These are phyloP conservation scores for Candida multigemmis DNA, from an alignment of 805 yeast genomes.

Conservation along the genomic window DNA sequence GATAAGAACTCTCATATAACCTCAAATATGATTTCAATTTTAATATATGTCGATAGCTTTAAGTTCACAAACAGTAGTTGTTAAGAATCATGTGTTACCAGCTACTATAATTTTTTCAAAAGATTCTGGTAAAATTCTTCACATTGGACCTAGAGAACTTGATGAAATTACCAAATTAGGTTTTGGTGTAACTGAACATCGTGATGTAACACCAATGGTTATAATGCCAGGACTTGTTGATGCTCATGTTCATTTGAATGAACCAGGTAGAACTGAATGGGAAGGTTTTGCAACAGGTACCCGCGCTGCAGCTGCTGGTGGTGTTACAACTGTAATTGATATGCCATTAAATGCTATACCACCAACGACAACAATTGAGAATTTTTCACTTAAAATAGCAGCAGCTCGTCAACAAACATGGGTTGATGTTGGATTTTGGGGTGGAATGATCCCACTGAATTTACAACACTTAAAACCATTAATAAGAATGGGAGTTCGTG, in stretches of 20 bases:
- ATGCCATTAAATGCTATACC: slow-evolving; percentile 97
- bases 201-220: slow-evolving; percentile 52
- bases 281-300: slow-evolving; percentile 98
- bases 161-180: slow-evolving; percentile 29
- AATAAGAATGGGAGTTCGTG: slow-evolving; percentile 80
- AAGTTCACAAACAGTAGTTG: slow-evolving; percentile 49
- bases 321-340: slow-evolving; percentile 91
- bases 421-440: slow-evolving; percentile 97
- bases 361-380: slow-evolving; percentile 80
- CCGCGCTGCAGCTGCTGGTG: slow-evolving; percentile 89
- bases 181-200: slow-evolving; percentile 29
- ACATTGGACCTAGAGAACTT: slow-evolving; percentile 20
- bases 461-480: slow-evolving; percentile 62
- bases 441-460: slow-evolving; percentile 83
- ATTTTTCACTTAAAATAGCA: slow-evolving; percentile 61
- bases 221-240: slow-evolving; percentile 90
- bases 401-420: slow-evolving; percentile 80
- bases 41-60: slow-evolving; percentile 56
- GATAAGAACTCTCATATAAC: too few species aligned
- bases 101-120: slow-evolving; percentile 60
- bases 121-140: slow-evolving; percentile 44
- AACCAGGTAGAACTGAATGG: slow-evolving; percentile 98
- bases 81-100: slow-evolving; percentile 36
- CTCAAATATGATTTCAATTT: not conserved
- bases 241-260: slow-evolving; percentile 89